Base-by-base conservation (phyloP, 768 basidiomycete species). In the Russula foetens region DNA sequence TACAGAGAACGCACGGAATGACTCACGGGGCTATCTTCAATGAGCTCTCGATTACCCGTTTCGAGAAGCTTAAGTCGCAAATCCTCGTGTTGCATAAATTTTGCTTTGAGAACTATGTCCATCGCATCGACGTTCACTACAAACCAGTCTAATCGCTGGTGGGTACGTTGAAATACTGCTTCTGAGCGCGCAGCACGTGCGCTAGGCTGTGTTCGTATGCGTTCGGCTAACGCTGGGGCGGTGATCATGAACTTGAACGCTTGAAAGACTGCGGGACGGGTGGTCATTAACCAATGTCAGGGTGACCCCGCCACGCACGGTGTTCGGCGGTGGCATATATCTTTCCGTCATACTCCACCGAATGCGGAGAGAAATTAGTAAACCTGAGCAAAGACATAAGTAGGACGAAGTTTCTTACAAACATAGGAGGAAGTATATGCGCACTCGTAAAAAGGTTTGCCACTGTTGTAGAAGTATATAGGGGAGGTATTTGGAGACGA, bases 71-170 rank as follows among this genome's bases (percentile, higher is more conserved):
- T 69, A 21, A 59, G 56, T 29, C 69, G 71, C 59, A 79, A 62
- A 50, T 73, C 68, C 3, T 62, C 66, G 55, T 79, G 75, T 65
- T 79, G 77, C 43, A 69, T 72, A 65, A 79, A 77, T 63, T 77
- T 77, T 47, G 70, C 67, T 60, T 71, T 69, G n/a, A 79, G 69
- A 45, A 76, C 73, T 59, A 69, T 35, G 56, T 78, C 75, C 75
- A 77, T 76, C n/a, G 39, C 52, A 8, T 52, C 48, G 43, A 63
- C 53, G n/a, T 65, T 65, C 7, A 65, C 57, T 6, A 52, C 56
- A 19, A 63, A 65, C 64, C 64, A 65, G 62, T 63, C 64, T n/a
- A 39, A 24, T 38, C 64, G 57, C 24, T 65, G 64, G 21, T 50
- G 11, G 14, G 45, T 11, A 14, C 64, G 64, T 9, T 53, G 39